These are phyloP conservation scores for Rhizophora apiculata DNA, from an alignment of 345 rosid genomes.

Conservation along the genomic window DNA sequence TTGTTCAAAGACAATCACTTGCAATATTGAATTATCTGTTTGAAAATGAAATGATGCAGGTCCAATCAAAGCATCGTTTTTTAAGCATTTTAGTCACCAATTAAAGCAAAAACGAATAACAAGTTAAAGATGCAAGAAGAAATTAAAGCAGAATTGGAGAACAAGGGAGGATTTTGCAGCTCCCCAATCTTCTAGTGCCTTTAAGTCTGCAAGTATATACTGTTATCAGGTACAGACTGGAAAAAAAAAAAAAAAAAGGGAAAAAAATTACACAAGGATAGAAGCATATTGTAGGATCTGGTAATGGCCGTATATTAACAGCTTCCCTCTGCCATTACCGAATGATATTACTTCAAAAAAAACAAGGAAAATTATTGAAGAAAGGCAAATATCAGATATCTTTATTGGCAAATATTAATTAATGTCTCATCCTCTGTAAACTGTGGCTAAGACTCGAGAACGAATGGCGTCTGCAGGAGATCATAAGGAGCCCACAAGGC, in stretches of 20 bases:
- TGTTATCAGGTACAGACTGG: conserved; percentile 10
- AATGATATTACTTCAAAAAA: background rate
- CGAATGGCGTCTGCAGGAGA: conserved; percentile 23
- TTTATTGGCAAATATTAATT: background rate
- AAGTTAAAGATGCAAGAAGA: too few species aligned
- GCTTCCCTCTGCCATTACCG: conserved; percentile 1
- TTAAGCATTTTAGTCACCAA: too few species aligned
- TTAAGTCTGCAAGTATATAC: background rate
- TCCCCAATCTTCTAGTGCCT: too few species aligned
- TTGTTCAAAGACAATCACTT: too few species aligned
- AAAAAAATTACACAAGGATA: too few species aligned
- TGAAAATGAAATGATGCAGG: too few species aligned
- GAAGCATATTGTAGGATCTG: background rate
- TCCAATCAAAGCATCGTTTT: too few species aligned
- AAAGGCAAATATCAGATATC: too few species aligned
- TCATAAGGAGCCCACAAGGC: conserved; percentile 46
- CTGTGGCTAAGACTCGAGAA: conserved; percentile 21
- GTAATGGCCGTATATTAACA: conserved; percentile 14
- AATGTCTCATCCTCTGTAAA: background rate
- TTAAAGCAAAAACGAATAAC: too few species aligned
- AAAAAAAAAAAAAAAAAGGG: background rate
- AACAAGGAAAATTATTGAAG: too few species aligned
- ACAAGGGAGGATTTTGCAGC: background rate
- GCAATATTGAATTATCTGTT: too few species aligned
- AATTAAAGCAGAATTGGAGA: background rate